A percentile compares a stretch with the other conserved stretches of the same genome.
Conservation (phyloP, 441 rosid species). For the Brassica hybrid region DNA sequence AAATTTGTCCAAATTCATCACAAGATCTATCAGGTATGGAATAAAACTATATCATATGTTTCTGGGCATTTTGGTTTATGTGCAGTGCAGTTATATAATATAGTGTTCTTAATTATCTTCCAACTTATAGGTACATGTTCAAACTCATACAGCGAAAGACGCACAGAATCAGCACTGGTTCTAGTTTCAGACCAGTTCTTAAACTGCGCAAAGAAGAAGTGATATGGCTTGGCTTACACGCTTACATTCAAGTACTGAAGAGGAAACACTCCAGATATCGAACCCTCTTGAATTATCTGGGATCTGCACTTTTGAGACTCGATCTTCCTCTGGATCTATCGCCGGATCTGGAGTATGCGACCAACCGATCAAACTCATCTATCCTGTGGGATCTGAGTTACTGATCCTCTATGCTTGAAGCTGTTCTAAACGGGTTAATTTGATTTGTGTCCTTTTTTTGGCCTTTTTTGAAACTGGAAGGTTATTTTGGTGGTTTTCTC, state of each 20-base stretch:
- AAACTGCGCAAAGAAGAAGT: conserved; percentile 62
- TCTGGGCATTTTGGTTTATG: conserved; percentile 6
- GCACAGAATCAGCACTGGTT: conserved; percentile 41
- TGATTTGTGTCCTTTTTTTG: too few species aligned
- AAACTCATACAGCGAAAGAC: conserved; percentile 59
- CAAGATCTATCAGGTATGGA: conserved; percentile 61
- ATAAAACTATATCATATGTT: background rate
- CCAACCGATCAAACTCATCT: conserved; percentile 66
- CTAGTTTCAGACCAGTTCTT: conserved; percentile 48
- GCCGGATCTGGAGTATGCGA: conserved; percentile 56
- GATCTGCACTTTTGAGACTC: conserved; percentile 49
- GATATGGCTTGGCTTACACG: conserved; percentile 82
- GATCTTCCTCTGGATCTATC: conserved; percentile 40
- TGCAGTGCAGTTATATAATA: background rate
- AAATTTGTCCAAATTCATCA: conserved; percentile 50
- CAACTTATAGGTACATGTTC: conserved; percentile 59
- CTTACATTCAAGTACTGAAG: conserved; percentile 62
- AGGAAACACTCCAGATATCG: conserved; percentile 68
- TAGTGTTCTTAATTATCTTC: conserved; percentile 2
- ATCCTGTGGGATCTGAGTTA: conserved; percentile 70
- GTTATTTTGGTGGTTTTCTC: too few species aligned
- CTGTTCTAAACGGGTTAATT: too few species aligned
- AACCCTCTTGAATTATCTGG: conserved; percentile 51
- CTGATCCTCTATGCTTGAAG: conserved; percentile 17
- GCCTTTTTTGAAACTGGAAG: too few species aligned